phyloP scores from a whole-genome alignment of 1,284 basidiomycete species.

The Ustilago crameri region DNA sequence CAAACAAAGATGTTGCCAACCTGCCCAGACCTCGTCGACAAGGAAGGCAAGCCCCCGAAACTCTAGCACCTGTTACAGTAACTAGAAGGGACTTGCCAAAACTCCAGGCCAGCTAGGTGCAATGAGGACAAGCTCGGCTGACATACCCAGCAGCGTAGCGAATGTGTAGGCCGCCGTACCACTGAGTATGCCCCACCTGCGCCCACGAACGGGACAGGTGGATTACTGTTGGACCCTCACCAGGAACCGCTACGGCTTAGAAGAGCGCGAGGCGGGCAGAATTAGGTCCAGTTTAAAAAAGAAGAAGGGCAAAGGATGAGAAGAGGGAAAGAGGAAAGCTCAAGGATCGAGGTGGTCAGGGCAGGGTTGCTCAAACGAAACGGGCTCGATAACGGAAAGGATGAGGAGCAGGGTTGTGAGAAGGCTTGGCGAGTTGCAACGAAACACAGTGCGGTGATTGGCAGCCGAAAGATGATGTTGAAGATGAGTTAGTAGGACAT shows the following conservation, averaged over 20 bases:
- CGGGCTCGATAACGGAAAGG: neutral
- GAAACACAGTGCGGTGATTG: neutral
- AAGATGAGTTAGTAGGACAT: neutral
- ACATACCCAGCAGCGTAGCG: conserved; percentile 36
- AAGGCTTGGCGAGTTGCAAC: neutral
- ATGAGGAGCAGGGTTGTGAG: neutral
- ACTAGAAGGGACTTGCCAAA: conserved; percentile 15
- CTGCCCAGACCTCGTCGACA: conserved; percentile 31
- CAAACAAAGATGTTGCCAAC: conserved; percentile 29
- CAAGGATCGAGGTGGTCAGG: neutral
- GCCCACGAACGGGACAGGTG: conserved; percentile 3
- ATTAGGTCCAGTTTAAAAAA: conserved; percentile 38
- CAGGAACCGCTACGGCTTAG: conserved; percentile 56
- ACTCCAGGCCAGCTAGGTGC: conserved; percentile 21
- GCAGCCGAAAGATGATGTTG: neutral
- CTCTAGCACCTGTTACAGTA: conserved; percentile 48
- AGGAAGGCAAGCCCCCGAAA: conserved; percentile 18
- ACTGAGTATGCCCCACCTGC: conserved; percentile 25
- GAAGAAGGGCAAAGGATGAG: neutral
- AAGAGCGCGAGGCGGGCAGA: conserved; percentile 51
- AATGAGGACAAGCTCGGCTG: conserved; percentile 27
- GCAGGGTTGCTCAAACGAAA: neutral
- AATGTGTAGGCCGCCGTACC: conserved; percentile 48
- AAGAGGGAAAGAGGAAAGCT: neutral
- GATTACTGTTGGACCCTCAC: conserved; percentile 51